These are phyloP conservation scores for Jackrogersella minutella DNA, from an alignment of 495 filamentous ascomycete species.

Conservation along the genomic window DNA sequence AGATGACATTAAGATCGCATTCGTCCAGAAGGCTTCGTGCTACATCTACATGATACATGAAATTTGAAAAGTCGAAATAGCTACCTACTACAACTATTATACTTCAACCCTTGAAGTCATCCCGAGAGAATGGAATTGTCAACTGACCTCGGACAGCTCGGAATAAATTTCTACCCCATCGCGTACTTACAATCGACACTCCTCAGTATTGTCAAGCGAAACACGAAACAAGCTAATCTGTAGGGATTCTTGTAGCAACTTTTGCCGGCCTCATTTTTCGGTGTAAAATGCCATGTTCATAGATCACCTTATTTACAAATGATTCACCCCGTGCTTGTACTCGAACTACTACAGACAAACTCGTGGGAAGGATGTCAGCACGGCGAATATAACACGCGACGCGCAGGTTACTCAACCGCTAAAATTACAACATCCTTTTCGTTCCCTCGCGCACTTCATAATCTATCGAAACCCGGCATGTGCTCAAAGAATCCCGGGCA, in stretches of 20 bases:
- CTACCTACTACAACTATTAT: not conserved
- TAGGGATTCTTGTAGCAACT: not conserved
- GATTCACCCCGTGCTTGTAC: not conserved
- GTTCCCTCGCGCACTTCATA: not conserved
- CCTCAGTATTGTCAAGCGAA: slow-evolving; percentile 4
- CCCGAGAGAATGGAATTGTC: not conserved
- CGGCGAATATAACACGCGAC: not conserved
- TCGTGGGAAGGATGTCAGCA: too few species aligned
- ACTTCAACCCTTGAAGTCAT: not conserved
- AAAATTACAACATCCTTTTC: slow-evolving; percentile 1
- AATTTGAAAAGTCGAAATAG: too few species aligned
- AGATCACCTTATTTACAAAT: not conserved
- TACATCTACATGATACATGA: too few species aligned
- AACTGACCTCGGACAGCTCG: not conserved
- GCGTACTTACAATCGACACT: not conserved
- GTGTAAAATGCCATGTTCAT: not conserved
- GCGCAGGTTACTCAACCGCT: not conserved
- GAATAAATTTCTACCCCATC: not conserved
- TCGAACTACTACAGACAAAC: not conserved
- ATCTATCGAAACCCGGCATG: slow-evolving; percentile 18
- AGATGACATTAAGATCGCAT: too few species aligned
- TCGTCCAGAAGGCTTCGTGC: too few species aligned
- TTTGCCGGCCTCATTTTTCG: not conserved
- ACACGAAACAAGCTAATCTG: slow-evolving; percentile 17
- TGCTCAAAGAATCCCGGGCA: not conserved